Evolutionary conservation across 2,329 filamentous ascomycete species (phyloP).

Genomic region (Hirsutella thompsonii): DNA sequence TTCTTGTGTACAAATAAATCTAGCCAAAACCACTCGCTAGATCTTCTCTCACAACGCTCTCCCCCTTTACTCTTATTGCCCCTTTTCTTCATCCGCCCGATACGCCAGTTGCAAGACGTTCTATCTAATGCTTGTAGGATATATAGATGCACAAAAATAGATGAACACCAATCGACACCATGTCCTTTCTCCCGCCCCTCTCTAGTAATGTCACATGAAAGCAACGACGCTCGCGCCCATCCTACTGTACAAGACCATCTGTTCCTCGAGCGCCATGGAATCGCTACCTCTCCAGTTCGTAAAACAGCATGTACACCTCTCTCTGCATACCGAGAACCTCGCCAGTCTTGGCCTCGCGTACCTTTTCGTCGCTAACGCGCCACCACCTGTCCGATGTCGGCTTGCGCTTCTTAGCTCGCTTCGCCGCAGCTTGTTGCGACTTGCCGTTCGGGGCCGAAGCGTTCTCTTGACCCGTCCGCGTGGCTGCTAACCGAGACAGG

Average conservation of each 20-base stretch:
- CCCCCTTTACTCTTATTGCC: too few relatives aligned
- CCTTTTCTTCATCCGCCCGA: too few relatives aligned
- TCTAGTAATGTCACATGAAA: neutral
- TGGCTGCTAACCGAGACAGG: slow-evolving; percentile 32
- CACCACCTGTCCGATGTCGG: slow-evolving; percentile 65
- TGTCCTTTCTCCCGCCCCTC: neutral
- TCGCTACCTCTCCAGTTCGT: slow-evolving; percentile 65
- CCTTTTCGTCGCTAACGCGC: slow-evolving; percentile 94
- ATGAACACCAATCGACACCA: too few relatives aligned
- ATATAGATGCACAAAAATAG: too few relatives aligned
- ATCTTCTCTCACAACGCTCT: too few relatives aligned
- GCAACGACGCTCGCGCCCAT: too few relatives aligned
- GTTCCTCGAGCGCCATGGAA: too few relatives aligned
- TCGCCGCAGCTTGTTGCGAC: slow-evolving; percentile 9
- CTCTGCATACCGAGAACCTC: slow-evolving; percentile 90
- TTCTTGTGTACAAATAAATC: too few relatives aligned
- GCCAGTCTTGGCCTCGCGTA: slow-evolving; percentile 84
- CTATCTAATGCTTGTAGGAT: neutral
- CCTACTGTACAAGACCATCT: too few relatives aligned
- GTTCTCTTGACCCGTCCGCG: slow-evolving; percentile 15
- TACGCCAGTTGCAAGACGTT: too few relatives aligned
- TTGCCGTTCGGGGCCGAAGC: slow-evolving; percentile 8
- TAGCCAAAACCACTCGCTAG: too few relatives aligned
- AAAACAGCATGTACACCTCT: slow-evolving; percentile 93
- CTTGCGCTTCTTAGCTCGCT: slow-evolving; percentile 42